Conservation (phyloP, 179 eudicot genomes). For the Nepenthes alata region DNA sequence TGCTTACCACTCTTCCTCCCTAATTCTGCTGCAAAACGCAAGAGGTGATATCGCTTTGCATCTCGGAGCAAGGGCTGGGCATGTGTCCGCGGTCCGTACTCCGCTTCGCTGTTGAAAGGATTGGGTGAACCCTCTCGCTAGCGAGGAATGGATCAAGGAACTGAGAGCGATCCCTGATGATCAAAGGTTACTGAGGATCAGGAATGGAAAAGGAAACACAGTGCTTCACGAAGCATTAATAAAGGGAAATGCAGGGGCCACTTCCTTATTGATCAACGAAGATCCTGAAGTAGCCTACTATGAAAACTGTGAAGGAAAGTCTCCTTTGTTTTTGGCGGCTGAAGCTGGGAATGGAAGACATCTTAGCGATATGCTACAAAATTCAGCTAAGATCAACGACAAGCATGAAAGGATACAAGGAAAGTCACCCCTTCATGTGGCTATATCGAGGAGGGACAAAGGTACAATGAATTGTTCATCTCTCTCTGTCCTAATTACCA, state of each 20-base stretch:
- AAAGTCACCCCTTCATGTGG: conserved; percentile 1
- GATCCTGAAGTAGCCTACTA: conserved; percentile 9
- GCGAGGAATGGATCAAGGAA: neutral
- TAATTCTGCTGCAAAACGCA: conserved; percentile 7
- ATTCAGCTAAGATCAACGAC: neutral
- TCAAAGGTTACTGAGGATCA: neutral
- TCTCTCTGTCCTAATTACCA: no score
- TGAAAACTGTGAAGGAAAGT: conserved; percentile 12
- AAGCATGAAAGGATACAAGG: neutral
- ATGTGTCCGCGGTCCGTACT: neutral
- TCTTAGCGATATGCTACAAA: conserved; percentile 2
- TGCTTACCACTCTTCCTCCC: neutral
- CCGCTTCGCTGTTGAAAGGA: neutral
- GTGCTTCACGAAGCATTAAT: conserved; percentile 15
- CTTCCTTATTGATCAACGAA: neutral
- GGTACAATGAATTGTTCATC: neutral
- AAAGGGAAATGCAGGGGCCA: neutral
- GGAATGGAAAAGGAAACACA: conserved; percentile 17
- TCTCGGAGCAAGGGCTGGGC: conserved; percentile 18
- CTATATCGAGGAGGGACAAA: conserved; percentile 2
- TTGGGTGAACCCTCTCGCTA: neutral
- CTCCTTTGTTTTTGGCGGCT: conserved; percentile 13
- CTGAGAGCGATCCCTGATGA: neutral
- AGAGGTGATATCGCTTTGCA: conserved; percentile 18
- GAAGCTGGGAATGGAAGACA: conserved; percentile 5